Percentiles rank a stretch among this genome's conserved stretches.
Conservation (phyloP, 176 grass and related monocot genomes). For the Phoenix dactylifera region DNA sequence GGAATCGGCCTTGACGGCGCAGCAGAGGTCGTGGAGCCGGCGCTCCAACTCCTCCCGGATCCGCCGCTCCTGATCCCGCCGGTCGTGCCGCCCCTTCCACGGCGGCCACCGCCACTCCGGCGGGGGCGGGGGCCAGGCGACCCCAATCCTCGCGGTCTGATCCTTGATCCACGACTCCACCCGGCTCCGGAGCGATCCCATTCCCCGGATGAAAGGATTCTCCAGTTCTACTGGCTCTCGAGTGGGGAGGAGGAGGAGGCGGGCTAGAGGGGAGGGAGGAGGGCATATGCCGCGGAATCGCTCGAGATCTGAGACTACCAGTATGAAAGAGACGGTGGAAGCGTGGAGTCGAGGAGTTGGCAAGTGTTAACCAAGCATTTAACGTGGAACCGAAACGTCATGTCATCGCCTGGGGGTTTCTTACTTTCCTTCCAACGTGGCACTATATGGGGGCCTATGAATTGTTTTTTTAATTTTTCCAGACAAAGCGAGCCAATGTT, state of each 20-base stretch:
- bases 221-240: too few species aligned
- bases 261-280: background rate
- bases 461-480: too few species aligned
- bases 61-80: slow-evolving; percentile 43
- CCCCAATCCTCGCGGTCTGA: slow-evolving; percentile 37
- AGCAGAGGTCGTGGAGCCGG: slow-evolving; percentile 59
- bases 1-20: slow-evolving; percentile 62
- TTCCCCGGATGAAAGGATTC: background rate
- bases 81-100: slow-evolving; percentile 20
- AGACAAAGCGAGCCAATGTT: too few species aligned
- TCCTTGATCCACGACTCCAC: slow-evolving; percentile 67
- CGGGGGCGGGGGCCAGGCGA: slow-evolving; percentile 34
- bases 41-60: slow-evolving; percentile 62
- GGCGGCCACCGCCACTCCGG: slow-evolving; percentile 40
- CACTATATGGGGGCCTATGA: too few species aligned
- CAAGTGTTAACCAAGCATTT: too few species aligned
- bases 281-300: slow-evolving; percentile 7
- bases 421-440: too few species aligned
- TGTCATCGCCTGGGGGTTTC: too few species aligned
- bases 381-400: too few species aligned
- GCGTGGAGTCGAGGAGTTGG: too few species aligned
- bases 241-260: too few species aligned
- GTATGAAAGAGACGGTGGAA: too few species aligned
- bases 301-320: background rate
- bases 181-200: slow-evolving; percentile 32